Evolutionary conservation across 2,329 filamentous ascomycete genomes (phyloP), one percentile per base, ranked within the genome.

Genomic region (Didymosphaeria variabile): DNA sequence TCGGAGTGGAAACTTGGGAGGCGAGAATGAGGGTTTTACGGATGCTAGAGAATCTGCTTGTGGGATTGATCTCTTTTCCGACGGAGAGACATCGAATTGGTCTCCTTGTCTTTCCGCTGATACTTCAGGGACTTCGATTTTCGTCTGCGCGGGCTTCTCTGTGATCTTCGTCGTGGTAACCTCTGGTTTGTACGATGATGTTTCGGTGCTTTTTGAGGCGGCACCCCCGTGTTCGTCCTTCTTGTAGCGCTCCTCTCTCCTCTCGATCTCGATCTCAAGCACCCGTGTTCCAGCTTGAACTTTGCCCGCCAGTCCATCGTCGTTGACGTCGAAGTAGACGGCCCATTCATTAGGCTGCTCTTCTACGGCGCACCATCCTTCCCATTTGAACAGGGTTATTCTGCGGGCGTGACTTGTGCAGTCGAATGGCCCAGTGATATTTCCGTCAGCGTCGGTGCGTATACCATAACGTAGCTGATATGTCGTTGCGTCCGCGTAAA

Each of bases 251-350:
- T 54, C 49, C 23, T 59, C 51, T 40, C 50, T 55, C 26, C 57
- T 55, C 2, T 76, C 75, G 23, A 87, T 71, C 69, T 86, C 84
- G 3, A 87, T 74, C 59, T 87, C 85, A 12, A 87, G 76, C 0
- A 87, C 79, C 19, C 81, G 74, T 5, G 79, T 82, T 3, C 80
- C 82, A 54, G 72, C 69, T 1, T 79, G 76, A 7, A 86, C 72
- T 65, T 83, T 85, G 2, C 49, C 46, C 10, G 40, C 40, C 31
- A 68, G 53, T 5, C 56, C 69, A 38, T 72, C 55, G 32, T 72
- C 81, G 32, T 82, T 72, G 31, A 76, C 72, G 65, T 84, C 82
- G 66, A 81, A 83, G 70, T 83, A 72, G 15, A 72, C 44, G 10
- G 59, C 64, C 71, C 71, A 73, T 7, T 62, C 32, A 21, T 47